Evolutionary conservation across 345 rosid genomes (phyloP), one percentile per base, ranked within the genome.

Genomic region (Eucalyptus curtisii): DNA sequence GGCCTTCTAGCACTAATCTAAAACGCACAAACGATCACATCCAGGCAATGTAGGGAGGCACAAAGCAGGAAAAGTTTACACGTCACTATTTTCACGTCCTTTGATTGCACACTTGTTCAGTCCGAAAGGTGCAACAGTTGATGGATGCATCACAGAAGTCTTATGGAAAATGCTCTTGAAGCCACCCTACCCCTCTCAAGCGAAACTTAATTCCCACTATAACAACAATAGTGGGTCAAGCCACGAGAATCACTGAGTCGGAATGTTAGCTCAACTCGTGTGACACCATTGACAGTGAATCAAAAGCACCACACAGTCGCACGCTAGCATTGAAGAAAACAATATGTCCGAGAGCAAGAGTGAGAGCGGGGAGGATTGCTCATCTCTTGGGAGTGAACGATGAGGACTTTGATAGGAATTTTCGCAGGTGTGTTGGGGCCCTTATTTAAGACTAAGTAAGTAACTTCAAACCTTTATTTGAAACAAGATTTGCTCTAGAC

Each of bases 381-480:
- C 4, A 91, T 95, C 89, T 96, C 95, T 88, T 96, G 91, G 82
- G 93, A 92, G 25, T 97, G 98, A 90, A 87, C 92, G 3, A 94
- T 95, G 13, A 94, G 90, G 90, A 89, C 93, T 66, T 82, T 96
- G 47, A 47, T 90, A 16, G 96, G 93, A 8, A n/a, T n/a, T n/a
- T n/a, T 50, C 1, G 0, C 1, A 17, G 55, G 22, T 50, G 55
- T 8, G 1, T 50, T 50, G 22, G 22, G 55, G 55, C 9, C 22
- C 55, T 7, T 50, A 50, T 50, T 16, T 50, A 7, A 50, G 16
- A 50, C 22, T 50, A 17, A 50, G 55, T 50, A 50, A 22, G 16
- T 50, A 3, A 50, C 3, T 50, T 17, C 55, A 50, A 50, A 50
- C 55, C 0, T 7, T 50, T 50, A 50, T 50, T 50, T 50, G 55